phyloP scores from a whole-genome alignment of 2,329 filamentous ascomycete species.

The Karstenula rhodostoma region DNA sequence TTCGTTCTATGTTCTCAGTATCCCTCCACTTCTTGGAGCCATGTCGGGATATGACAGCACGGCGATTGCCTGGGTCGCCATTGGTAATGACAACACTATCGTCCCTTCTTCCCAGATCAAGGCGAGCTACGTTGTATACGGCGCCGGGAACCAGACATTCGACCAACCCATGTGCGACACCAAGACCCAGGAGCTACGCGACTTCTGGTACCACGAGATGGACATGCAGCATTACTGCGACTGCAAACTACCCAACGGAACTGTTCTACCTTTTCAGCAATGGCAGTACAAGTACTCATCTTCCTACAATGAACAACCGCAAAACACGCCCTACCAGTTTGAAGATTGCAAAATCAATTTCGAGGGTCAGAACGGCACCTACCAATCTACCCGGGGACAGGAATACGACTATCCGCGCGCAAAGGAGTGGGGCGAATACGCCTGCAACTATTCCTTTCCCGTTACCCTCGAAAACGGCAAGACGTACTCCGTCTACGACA shows the following conservation, averaged over 20 bases:
- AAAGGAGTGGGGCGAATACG: background rate
- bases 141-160: slow-evolving; percentile 26
- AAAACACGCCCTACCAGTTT: background rate
- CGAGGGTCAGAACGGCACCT: background rate
- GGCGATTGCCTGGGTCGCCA: slow-evolving; percentile 35
- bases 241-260: slow-evolving; percentile 33
- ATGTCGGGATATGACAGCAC: slow-evolving; percentile 50
- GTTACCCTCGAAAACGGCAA: slow-evolving; percentile 21
- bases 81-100: slow-evolving; percentile 37
- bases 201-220: background rate
- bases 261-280: slow-evolving; percentile 10
- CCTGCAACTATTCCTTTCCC: slow-evolving; percentile 21
- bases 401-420: background rate
- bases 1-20: slow-evolving; percentile 37
- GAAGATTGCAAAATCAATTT: slow-evolving; percentile 12
- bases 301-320: background rate
- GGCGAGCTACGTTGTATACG: slow-evolving; percentile 9
- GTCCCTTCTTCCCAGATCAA: slow-evolving; percentile 31
- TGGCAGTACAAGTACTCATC: slow-evolving; percentile 1
- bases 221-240: slow-evolving; percentile 24
- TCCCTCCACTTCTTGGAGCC: slow-evolving; percentile 45
- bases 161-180: slow-evolving; percentile 19
- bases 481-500: slow-evolving; percentile 22
- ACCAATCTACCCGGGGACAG: slow-evolving; percentile 2
- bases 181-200: background rate